phyloP scores from a whole-genome alignment of 192 early-diverging fungal species.

The Podila epicladia region DNA sequence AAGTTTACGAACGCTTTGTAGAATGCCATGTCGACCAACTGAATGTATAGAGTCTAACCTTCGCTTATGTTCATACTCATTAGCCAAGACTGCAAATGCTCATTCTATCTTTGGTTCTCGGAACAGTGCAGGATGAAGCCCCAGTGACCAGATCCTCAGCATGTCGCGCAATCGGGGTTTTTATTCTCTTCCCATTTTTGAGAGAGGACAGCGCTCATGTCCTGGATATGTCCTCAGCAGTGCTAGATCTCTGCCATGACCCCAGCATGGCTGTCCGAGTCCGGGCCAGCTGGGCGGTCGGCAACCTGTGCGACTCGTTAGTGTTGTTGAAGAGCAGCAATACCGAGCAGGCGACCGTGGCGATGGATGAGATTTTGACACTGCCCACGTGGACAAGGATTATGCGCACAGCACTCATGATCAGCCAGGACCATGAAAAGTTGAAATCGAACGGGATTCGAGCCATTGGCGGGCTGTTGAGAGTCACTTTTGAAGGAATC shows the following conservation, averaged over 20 bases:
- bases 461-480: conserved; percentile 71
- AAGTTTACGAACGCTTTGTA: conserved; percentile 1
- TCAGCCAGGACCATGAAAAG: conserved; percentile 79
- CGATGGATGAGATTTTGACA: conserved; percentile 52
- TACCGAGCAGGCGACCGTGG: conserved; percentile 10
- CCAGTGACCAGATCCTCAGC: conserved; percentile 66
- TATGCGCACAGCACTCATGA: conserved; percentile 53
- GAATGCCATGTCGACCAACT: not conserved
- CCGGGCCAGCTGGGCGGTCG: conserved; percentile 81
- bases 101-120: conserved; percentile 54
- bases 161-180: conserved; percentile 72
- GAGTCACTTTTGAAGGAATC: conserved; percentile 58
- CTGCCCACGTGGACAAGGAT: conserved; percentile 56
- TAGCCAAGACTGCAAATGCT: conserved; percentile 51
- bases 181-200: conserved; percentile 64
- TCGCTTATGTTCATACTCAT: not conserved
- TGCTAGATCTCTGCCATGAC: conserved; percentile 64
- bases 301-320: conserved; percentile 74
- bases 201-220: conserved; percentile 69
- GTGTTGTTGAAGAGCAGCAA: conserved; percentile 46
- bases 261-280: conserved; percentile 67
- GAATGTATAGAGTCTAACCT: not conserved
- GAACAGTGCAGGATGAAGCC: conserved; percentile 62
- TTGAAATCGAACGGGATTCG: conserved; percentile 78
- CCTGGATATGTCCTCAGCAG: conserved; percentile 60